Evolutionary conservation across 805 yeast species (phyloP), one percentile per base, ranked within the genome.

Genomic region (Debaryomyces maramus): DNA sequence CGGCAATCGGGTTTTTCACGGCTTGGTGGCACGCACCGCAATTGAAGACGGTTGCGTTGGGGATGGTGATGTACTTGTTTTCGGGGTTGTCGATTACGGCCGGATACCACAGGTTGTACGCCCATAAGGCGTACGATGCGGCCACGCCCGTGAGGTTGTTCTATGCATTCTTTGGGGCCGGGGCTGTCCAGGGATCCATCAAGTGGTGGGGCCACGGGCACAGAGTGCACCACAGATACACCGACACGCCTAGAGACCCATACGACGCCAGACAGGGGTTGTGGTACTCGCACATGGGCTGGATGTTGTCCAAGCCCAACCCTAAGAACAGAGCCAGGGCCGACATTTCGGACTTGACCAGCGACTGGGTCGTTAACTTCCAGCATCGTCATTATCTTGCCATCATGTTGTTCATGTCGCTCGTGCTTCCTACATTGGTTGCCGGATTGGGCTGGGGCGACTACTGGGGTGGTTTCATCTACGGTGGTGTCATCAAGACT

Each of bases 131-230:
- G 14, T 85, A 80, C 54, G 73, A 74, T 39, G 89, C 85, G 39
- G 73, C 69, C 44, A 60, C 72, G 56, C 82, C 87, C 11, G 70
- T 83, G 31, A 75, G 80, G 50, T 55, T 83, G 31, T 78, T 83
- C 50, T 84, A 66, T 56, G 95, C 91, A 5, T 61, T 83, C 19
- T 85, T 85, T 53, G 95, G 95, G 47, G 88, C 91, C 23, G 85
- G 89, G 31, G 80, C 89, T 40, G 81, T 85, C 35, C 89, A 85
- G 62, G 95, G 95, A 49, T 84, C 91, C 30, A 81, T 85, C 61
- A 85, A 85, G 63, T 85, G 93, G 93, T 86, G 95, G 95, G 79
- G 84, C 34, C 93, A 85, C 60, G 76, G 85, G 38, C 95, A 86
- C 66, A 78, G 95, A 76, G 75, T 85, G 41, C 95, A 86, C 62